Conservation (phyloP, 116 monocot species). For the Dioscorea cayenensis region DNA sequence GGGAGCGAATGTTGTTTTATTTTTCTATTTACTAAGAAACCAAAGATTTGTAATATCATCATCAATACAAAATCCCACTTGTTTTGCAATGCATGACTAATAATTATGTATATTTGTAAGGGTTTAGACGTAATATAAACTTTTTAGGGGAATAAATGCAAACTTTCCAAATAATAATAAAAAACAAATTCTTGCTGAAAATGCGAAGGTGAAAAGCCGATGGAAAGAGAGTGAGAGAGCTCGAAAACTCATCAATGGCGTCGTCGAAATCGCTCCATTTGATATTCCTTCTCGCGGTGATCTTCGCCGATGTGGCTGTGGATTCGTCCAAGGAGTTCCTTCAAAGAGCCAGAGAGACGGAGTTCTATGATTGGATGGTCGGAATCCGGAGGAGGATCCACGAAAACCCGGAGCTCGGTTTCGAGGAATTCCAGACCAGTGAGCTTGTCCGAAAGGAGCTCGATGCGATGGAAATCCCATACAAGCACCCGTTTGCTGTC, state of each 20-base stretch:
- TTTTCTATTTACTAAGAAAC: no score
- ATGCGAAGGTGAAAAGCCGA: no score
- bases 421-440: slow-evolving; percentile 40
- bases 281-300: slow-evolving; percentile 1
- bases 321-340: slow-evolving; percentile 10
- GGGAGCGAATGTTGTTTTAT: no score
- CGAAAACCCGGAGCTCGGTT: slow-evolving; percentile 85
- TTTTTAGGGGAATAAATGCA: no score
- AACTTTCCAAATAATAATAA: no score
- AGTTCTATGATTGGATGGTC: slow-evolving; percentile 60
- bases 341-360: slow-evolving; percentile 41
- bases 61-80: no score
- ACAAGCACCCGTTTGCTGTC: slow-evolving; percentile 4
- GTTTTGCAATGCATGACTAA: no score
- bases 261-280: neutral
- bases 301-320: neutral
- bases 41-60: no score
- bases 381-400: slow-evolving; percentile 67
- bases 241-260: neutral
- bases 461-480: neutral
- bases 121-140: no score
- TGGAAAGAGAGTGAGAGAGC: neutral
- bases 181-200: no score
- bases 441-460: slow-evolving; percentile 6
- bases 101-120: no score